Base-by-base conservation (phyloP, 1,139 yeast species). In the Geotrichum australiense region DNA sequence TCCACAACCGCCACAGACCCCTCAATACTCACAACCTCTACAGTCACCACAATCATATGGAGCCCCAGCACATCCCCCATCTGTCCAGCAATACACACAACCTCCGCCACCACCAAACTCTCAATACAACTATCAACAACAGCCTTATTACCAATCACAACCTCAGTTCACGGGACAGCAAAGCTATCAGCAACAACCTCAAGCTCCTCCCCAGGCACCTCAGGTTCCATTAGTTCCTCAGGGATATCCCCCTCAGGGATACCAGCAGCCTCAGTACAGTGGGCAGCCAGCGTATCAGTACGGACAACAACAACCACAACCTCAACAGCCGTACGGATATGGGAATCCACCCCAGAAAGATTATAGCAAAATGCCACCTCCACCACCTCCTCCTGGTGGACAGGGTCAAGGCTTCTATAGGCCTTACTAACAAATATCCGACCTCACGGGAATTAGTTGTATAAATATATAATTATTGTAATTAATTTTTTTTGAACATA, bases 271-370 rank as follows among this genome's bases (percentile, higher is more conserved):
- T 18, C 32, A 24, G 30, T 30, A 30, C 18, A 36, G 36, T 8
- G 19, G 22, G 7, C 26, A 38, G 14, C 36, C 32, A n/a, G n/a
- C n/a, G 37, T 15, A 11, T 12, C 30, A 23, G 30, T 27, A 24
- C 19, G 5, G 30, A 12, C 21, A 14, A 34, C 12, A 11, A 35
- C 50, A 42, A 18, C 45, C 36, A 20, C 46, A 40, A n/a, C 37
- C 32, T 14, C 46, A 22, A 26, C 44, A 28, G 16, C 46, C 25
- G 1, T 67, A 74, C 3, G 71, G 66, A 2, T 71, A 66, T 50
- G 68, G 71, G 6, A 57, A 65, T 31, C 51, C 70, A 56, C 70
- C 70, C 46, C 38, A 25, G 23, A 41, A 41, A n/a, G 45, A 41
- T 33, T 41, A 41, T 27, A 41, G 45, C 14, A 35, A 35, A 6